Percentiles rank a stretch among this genome's conserved stretches.
Evolutionary conservation across 306 rosid genomes (phyloP).

Genomic region (Hippophae tibetana): DNA sequence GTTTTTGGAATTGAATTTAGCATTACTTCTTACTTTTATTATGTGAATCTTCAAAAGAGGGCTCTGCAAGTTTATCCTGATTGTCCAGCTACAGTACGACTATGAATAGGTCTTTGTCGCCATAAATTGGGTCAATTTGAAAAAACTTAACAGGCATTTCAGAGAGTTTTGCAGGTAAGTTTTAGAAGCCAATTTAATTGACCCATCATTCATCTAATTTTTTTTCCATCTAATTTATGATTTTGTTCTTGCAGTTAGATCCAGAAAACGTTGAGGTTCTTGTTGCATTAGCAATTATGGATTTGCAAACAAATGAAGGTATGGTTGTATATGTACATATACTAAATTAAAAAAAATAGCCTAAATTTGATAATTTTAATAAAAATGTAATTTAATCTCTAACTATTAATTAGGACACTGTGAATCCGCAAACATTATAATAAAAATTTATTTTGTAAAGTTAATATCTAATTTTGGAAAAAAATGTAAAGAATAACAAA

Average conservation of each 20-base stretch:
- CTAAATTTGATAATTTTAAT: too few relatives aligned
- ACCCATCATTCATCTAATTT: conserved; percentile 14
- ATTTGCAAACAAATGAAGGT: conserved; percentile 75
- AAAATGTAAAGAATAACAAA: too few relatives aligned
- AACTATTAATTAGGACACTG: too few relatives aligned
- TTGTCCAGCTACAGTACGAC: conserved; percentile 94
- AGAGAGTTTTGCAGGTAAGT: conserved; percentile 90
- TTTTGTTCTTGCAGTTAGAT: conserved; percentile 60
- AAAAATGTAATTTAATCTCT: too few relatives aligned
- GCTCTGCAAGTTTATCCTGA: conserved; percentile 77
- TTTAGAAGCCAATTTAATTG: conserved; percentile 20
- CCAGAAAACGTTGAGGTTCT: conserved; percentile 97
- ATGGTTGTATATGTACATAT: conserved; percentile 17
- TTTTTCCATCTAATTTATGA: conserved; percentile 18
- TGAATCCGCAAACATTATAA: too few relatives aligned
- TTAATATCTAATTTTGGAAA: too few relatives aligned
- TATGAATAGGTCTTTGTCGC: conserved; percentile 95
- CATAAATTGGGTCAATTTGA: conserved; percentile 90
- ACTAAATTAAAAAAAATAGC: background rate
- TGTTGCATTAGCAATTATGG: conserved; percentile 92
- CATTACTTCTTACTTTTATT: conserved; percentile 24
- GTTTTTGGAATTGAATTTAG: conserved; percentile 14
- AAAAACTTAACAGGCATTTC: conserved; percentile 88
- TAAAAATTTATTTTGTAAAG: too few relatives aligned
- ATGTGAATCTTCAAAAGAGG: conserved; percentile 48